Evolutionary conservation across 2,329 filamentous ascomycete species (phyloP).

Genomic region (Monosporascus cannonballus): DNA sequence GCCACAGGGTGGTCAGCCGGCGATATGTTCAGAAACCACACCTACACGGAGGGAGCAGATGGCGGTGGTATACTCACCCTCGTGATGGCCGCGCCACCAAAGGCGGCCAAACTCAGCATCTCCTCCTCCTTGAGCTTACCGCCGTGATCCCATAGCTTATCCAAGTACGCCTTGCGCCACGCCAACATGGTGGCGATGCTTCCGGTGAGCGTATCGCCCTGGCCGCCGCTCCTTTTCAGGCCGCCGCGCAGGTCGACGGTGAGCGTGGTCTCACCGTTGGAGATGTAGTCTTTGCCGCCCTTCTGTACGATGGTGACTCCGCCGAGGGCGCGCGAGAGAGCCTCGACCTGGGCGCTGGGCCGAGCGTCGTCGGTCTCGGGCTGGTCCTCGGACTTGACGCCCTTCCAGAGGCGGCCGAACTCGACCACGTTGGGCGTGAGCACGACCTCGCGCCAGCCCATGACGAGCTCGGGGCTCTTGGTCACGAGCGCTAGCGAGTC

Average conservation of each 20-base stretch:
- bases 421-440: conserved; percentile 94
- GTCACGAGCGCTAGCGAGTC: conserved; percentile 80
- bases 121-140: conserved; percentile 45
- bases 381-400: conserved; percentile 50
- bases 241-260: conserved; percentile 75
- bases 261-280: conserved; percentile 70
- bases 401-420: conserved; percentile 75
- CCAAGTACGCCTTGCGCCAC: conserved; percentile 82
- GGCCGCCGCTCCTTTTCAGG: conserved; percentile 83
- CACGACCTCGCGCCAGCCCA: conserved; percentile 77
- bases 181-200: conserved; percentile 81
- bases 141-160: conserved; percentile 68
- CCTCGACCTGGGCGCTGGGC: conserved; percentile 48
- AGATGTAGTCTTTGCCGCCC: conserved; percentile 75
- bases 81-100: conserved; percentile 81
- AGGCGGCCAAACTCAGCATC: conserved; percentile 72
- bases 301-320: conserved; percentile 93
- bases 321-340: conserved; percentile 66
- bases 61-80: conserved; percentile 47
- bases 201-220: conserved; percentile 92
- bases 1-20: conserved; percentile 1
- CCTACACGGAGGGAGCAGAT: not conserved
- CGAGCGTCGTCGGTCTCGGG: conserved; percentile 20
- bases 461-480: conserved; percentile 67
- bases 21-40: not conserved